Evolutionary conservation across 106 monocot species (phyloP).

Genomic region (Dendrobium catenatum): DNA sequence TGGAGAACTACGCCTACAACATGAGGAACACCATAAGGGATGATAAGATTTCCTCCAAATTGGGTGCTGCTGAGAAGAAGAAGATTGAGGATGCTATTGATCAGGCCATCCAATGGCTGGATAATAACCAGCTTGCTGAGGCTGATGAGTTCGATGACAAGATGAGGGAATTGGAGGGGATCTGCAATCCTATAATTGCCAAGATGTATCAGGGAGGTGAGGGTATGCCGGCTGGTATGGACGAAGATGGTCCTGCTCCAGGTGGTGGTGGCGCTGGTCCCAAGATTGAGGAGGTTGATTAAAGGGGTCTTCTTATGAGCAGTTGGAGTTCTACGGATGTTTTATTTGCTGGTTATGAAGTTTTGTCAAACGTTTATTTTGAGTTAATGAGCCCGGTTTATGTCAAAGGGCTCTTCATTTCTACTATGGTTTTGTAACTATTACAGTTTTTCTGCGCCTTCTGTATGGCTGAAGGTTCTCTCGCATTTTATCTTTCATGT

Average conservation of each 20-base stretch:
- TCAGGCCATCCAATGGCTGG: conserved; percentile 55
- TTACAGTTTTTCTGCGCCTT: no score
- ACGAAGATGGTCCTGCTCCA: conserved; percentile 22
- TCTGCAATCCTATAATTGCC: conserved; percentile 57
- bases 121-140: conserved; percentile 45
- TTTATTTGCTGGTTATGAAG: no score
- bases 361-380: no score
- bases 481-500: no score
- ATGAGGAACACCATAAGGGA: conserved; percentile 45
- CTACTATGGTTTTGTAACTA: no score
- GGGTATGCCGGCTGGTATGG: conserved; percentile 26
- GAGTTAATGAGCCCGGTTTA: no score
- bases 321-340: no score
- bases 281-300: conserved; percentile 48
- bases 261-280: conserved; percentile 26
- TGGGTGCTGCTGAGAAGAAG: conserved; percentile 37
- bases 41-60: conserved; percentile 42
- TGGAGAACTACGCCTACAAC: conserved; percentile 55
- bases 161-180: conserved; percentile 48
- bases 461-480: no score
- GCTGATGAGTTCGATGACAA: conserved; percentile 56
- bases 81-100: conserved; percentile 47
- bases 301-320: not conserved
- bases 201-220: conserved; percentile 45
- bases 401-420: no score